Evolutionary conservation across 148 eudicot species (phyloP).

Genomic region (Simmondsia chinensis): DNA sequence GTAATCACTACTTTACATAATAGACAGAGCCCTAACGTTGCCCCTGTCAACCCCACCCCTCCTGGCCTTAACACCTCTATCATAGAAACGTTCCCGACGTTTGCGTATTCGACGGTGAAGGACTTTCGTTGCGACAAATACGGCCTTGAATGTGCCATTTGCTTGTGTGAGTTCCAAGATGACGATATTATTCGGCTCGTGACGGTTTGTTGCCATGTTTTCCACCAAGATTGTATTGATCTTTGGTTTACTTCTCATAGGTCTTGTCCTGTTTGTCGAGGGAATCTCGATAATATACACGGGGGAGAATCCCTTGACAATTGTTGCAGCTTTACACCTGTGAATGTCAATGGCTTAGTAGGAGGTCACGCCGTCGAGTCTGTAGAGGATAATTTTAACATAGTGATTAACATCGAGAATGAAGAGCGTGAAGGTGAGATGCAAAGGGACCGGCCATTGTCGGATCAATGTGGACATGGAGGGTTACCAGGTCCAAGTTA

Average conservation of each 20-base stretch:
- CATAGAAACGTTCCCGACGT: slow-evolving; percentile 50
- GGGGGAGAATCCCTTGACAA: slow-evolving; percentile 8
- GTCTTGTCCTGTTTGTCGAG: slow-evolving; percentile 74
- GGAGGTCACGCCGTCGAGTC: slow-evolving; percentile 9
- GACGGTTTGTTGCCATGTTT: slow-evolving; percentile 61
- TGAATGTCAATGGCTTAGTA: neutral
- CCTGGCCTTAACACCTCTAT: slow-evolving; percentile 42
- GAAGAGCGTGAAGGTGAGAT: neutral
- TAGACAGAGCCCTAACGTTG: slow-evolving; percentile 24
- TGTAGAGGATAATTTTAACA: slow-evolving; percentile 12
- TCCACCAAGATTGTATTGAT: slow-evolving; percentile 76
- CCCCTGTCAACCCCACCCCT: slow-evolving; percentile 18
- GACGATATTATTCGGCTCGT: slow-evolving; percentile 38
- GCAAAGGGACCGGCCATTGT: neutral
- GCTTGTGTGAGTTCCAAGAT: slow-evolving; percentile 53
- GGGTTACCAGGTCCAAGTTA: neutral
- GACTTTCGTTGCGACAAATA: slow-evolving; percentile 38
- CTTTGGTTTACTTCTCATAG: slow-evolving; percentile 64
- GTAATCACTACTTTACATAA: slow-evolving; percentile 21
- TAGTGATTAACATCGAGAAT: slow-evolving; percentile 19
- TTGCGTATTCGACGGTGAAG: slow-evolving; percentile 48
- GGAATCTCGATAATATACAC: slow-evolving; percentile 23
- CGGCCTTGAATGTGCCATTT: slow-evolving; percentile 78
- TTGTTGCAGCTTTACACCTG: neutral
- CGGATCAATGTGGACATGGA: neutral